Percentiles rank a stretch among this genome's conserved stretches.
Evolutionary conservation across 805 yeast species (phyloP).

Genomic region (Candida ovalis): DNA sequence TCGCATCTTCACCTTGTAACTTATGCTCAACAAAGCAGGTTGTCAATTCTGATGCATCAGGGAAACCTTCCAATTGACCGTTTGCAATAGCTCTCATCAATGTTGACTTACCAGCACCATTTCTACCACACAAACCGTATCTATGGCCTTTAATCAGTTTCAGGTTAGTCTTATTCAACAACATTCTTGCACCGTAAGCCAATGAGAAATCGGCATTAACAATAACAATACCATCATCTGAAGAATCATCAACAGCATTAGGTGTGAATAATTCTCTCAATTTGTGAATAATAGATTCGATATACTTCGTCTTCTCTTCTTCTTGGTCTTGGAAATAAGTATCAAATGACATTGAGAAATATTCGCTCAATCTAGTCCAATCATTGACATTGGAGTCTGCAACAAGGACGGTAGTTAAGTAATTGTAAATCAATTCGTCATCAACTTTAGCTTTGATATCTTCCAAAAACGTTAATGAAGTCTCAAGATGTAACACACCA

Average conservation of each 20-base stretch:
- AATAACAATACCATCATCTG: conserved; percentile 82
- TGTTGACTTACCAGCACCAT: conserved; percentile 98
- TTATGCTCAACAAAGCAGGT: conserved; percentile 98
- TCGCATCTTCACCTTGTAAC: conserved; percentile 91
- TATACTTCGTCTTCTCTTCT: conserved; percentile 33
- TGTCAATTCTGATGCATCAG: conserved; percentile 76
- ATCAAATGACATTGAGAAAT: conserved; percentile 39
- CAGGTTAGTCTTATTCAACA: conserved; percentile 85
- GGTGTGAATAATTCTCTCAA: conserved; percentile 55
- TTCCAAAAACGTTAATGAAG: conserved; percentile 44
- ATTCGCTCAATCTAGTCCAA: conserved; percentile 61
- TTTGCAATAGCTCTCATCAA: conserved; percentile 95
- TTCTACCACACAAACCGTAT: conserved; percentile 96
- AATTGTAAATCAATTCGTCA: conserved; percentile 40
- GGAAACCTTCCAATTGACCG: conserved; percentile 97
- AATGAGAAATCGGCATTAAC: conserved; percentile 93
- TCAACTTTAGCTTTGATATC: conserved; percentile 26
- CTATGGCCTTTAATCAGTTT: conserved; percentile 91
- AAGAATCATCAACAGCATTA: conserved; percentile 51
- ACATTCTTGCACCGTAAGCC: conserved; percentile 97
- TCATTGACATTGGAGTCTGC: conserved; percentile 70
- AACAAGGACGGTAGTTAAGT: conserved; percentile 50
- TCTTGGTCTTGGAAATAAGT: conserved; percentile 32
- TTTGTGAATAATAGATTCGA: conserved; percentile 41
- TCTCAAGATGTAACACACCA: conserved; percentile 61